Conservation (phyloP, 2,329 filamentous ascomycete species). For the Curvularia sp. region DNA sequence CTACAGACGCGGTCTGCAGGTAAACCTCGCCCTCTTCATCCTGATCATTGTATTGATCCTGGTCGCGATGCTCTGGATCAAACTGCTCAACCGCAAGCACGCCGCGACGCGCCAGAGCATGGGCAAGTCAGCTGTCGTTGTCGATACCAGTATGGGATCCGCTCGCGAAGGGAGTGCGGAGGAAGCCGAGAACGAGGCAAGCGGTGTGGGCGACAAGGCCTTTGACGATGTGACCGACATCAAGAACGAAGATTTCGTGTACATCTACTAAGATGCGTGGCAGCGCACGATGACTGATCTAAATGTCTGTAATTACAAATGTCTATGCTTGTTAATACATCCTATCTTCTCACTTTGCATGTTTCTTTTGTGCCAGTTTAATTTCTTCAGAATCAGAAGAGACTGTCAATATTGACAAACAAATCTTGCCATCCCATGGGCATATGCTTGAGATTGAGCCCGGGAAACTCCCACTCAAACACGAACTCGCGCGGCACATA, state of each 20-base stretch:
- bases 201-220: slow-evolving; percentile 55
- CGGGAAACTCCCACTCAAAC: slow-evolving; percentile 66
- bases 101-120: slow-evolving; percentile 61
- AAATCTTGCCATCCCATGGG: slow-evolving; percentile 58
- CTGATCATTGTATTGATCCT: slow-evolving; percentile 63
- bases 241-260: slow-evolving; percentile 70
- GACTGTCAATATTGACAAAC: slow-evolving; percentile 55
- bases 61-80: slow-evolving; percentile 58
- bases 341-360: not conserved
- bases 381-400: slow-evolving; percentile 30
- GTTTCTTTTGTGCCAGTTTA: not conserved
- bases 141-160: slow-evolving; percentile 67
- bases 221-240: slow-evolving; percentile 68
- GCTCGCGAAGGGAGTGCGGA: slow-evolving; percentile 53
- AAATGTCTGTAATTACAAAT: not conserved
- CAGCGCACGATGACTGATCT: not conserved
- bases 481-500: slow-evolving; percentile 64
- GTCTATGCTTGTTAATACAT: not conserved
- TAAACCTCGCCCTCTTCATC: slow-evolving; percentile 68
- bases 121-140: slow-evolving; percentile 65
- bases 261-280: slow-evolving; percentile 52
- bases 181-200: slow-evolving; percentile 33
- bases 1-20: slow-evolving; percentile 65
- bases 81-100: slow-evolving; percentile 63
- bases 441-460: slow-evolving; percentile 60